These are phyloP conservation scores for Candida nemodendra DNA, from an alignment of 805 yeast species.

Conservation along the genomic window DNA sequence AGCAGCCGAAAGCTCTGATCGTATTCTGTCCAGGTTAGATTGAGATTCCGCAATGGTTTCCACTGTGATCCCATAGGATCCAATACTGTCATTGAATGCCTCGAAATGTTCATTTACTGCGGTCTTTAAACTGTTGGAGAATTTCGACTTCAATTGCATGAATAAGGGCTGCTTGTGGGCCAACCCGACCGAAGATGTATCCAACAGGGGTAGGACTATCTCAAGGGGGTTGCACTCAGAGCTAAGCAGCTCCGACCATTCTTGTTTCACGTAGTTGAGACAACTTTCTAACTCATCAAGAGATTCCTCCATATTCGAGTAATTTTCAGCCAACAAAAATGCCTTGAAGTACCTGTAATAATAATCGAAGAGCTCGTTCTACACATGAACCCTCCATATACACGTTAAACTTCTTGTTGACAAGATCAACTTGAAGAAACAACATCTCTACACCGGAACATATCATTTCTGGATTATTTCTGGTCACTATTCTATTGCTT, in stretches of 20 bases:
- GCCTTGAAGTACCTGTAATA: too few relatives aligned
- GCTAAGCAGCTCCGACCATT: conserved; percentile 42
- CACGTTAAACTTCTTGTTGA: too few relatives aligned
- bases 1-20: conserved; percentile 20
- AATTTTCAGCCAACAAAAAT: too few relatives aligned
- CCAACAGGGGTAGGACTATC: conserved; percentile 76
- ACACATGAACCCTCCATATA: too few relatives aligned
- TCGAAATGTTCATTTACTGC: conserved; percentile 83
- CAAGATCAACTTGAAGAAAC: too few relatives aligned
- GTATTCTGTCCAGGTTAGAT: conserved; percentile 23
- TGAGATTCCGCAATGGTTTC: conserved; percentile 66
- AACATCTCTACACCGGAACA: too few relatives aligned
- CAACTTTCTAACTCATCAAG: conserved; percentile 20
- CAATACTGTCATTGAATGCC: conserved; percentile 81
- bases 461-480: too few relatives aligned
- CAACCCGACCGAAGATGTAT: conserved; percentile 86
- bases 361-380: too few relatives aligned
- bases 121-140: conserved; percentile 55
- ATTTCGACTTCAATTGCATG: conserved; percentile 51
- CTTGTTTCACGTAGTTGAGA: conserved; percentile 14
- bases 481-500: too few relatives aligned
- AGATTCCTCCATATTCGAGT: conserved; percentile 15
- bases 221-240: conserved; percentile 78
- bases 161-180: conserved; percentile 75
- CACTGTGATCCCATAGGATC: conserved; percentile 74